Evolutionary conservation across 2,329 filamentous ascomycete species (phyloP).

Genomic region (Calonectria henricotiae): DNA sequence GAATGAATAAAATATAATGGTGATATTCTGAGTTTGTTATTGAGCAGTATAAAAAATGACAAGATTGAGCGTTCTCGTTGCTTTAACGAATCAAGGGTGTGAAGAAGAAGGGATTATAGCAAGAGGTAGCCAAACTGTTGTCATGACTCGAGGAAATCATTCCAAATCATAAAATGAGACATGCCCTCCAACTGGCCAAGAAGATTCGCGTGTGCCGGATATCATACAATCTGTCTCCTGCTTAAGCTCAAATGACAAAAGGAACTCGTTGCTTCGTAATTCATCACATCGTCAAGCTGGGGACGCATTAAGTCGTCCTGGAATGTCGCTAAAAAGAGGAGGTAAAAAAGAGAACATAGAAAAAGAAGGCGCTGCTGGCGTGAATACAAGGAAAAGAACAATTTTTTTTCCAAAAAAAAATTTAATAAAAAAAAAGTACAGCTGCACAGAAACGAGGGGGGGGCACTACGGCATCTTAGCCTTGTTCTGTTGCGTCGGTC

Average conservation of each 20-base stretch:
- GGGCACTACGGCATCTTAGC: constrained; percentile 16
- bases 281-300: constrained; percentile 45
- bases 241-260: constrained; percentile 41
- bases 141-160: constrained; percentile 42
- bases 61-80: constrained; percentile 52
- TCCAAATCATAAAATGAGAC: constrained; percentile 36
- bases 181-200: constrained; percentile 38
- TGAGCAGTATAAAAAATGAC: constrained; percentile 42
- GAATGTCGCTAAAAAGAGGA: constrained; percentile 42
- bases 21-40: constrained; percentile 50
- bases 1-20: constrained; percentile 38
- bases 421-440: constrained; percentile 4
- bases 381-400: constrained; percentile 32
- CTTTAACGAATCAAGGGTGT: constrained; percentile 37
- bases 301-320: constrained; percentile 35
- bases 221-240: constrained; percentile 51
- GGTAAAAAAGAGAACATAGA: constrained; percentile 38
- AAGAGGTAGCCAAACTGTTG: constrained; percentile 38
- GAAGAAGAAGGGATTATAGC: constrained; percentile 30
- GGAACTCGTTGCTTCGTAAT: constrained; percentile 50
- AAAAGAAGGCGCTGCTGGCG: constrained; percentile 38
- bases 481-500: constrained; percentile 35
- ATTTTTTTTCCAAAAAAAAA: background rate
- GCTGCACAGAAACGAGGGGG: constrained; percentile 15
- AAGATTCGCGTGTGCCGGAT: constrained; percentile 38